Evolutionary conservation across 306 rosid genomes (phyloP).

Genomic region (Sicyos edulis): DNA sequence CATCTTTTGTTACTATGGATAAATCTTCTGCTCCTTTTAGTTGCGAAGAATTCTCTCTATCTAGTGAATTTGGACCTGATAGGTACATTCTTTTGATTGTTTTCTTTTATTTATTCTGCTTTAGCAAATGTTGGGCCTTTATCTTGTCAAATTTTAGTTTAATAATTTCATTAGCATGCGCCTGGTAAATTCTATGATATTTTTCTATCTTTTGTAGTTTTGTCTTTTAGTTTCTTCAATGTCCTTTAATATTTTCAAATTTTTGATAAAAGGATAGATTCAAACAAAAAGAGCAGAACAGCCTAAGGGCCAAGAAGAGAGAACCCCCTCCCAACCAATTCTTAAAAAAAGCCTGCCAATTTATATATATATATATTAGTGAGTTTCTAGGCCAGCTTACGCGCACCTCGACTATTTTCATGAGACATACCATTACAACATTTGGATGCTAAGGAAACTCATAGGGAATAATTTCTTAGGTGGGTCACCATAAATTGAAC

Average conservation of each 20-base stretch:
- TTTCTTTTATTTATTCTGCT: not conserved
- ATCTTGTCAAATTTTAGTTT: not conserved
- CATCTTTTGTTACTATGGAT: slow-evolving; percentile 48
- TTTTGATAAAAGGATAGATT: too few relatives aligned
- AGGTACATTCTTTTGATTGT: slow-evolving; percentile 48
- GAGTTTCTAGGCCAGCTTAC: too few relatives aligned
- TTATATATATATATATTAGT: too few relatives aligned
- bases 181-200: not conserved
- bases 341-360: too few relatives aligned
- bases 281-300: too few relatives aligned
- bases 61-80: slow-evolving; percentile 84
- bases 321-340: too few relatives aligned
- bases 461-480: too few relatives aligned
- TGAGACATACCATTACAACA: too few relatives aligned
- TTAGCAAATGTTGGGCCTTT: not conserved
- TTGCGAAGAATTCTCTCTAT: slow-evolving; percentile 71
- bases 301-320: too few relatives aligned
- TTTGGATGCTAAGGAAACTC: too few relatives aligned
- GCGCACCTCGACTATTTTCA: too few relatives aligned
- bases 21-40: slow-evolving; percentile 53
- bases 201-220: slow-evolving; percentile 11
- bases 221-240: not conserved
- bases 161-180: not conserved
- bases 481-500: too few relatives aligned
- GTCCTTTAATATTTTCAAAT: not conserved